Percentiles rank a stretch among this genome's conserved stretches.
Conservation (phyloP, 441 rosid species). For the Croton setiger region DNA sequence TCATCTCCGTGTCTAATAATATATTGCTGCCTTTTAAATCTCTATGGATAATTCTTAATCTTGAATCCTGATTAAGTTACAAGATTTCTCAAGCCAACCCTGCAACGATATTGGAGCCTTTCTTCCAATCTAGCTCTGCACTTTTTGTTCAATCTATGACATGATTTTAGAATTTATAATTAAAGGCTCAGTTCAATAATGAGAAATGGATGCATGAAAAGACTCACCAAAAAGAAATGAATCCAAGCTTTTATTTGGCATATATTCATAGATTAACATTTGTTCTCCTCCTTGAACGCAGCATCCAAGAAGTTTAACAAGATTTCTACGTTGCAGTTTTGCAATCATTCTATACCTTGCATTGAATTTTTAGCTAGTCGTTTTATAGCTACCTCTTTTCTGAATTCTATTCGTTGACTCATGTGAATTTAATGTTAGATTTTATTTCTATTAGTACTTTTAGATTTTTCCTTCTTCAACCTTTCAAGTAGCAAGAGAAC, state of each 20-base stretch:
- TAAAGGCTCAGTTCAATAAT: too few species aligned
- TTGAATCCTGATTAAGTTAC: conserved; percentile 63
- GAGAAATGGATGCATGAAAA: too few species aligned
- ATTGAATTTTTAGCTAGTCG: conserved; percentile 43
- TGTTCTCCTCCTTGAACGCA: conserved; percentile 50
- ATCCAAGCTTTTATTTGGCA: too few species aligned
- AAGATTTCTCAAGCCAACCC: conserved; percentile 60
- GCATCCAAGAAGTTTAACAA: conserved; percentile 54
- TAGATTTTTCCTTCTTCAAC: too few species aligned
- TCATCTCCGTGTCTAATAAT: conserved; percentile 16
- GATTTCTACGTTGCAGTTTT: conserved; percentile 67
- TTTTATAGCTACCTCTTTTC: conserved; percentile 68
- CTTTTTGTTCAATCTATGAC: conserved; percentile 29
- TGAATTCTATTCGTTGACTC: too few species aligned
- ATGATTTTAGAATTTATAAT: too few species aligned
- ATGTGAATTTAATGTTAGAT: too few species aligned
- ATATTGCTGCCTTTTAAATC: conserved; percentile 59
- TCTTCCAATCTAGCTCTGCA: conserved; percentile 36
- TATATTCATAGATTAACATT: conserved; percentile 61
- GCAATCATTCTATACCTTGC: conserved; percentile 53
- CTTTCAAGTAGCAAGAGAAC: too few species aligned
- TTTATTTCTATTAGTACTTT: too few species aligned
- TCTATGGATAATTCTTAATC: too few species aligned
- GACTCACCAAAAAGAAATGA: conserved; percentile 42
- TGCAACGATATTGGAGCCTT: conserved; percentile 36